These are phyloP conservation scores for Debaryomyces udenii DNA, from an alignment of 1,139 yeast species.

Conservation along the genomic window DNA sequence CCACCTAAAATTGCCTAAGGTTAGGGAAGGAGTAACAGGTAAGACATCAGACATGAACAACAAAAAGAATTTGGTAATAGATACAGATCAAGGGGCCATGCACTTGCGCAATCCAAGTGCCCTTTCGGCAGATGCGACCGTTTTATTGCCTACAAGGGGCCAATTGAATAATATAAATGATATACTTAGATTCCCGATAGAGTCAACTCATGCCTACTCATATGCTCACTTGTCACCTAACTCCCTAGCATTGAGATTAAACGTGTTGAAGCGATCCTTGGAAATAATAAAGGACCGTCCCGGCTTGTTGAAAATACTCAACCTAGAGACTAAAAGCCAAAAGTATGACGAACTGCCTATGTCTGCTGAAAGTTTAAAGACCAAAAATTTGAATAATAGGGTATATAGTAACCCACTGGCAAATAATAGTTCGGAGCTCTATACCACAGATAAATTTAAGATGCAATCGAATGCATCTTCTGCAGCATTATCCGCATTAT, in stretches of 20 bases:
- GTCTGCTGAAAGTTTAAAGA: not conserved
- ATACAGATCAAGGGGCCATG: not conserved
- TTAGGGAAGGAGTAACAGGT: not conserved
- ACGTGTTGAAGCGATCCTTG: constrained; percentile 73
- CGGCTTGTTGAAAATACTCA: constrained; percentile 42
- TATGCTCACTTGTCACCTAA: constrained; percentile 83
- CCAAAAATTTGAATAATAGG: not conserved
- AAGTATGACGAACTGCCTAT: not conserved
- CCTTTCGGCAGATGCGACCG: constrained; percentile 3
- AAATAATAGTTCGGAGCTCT: constrained; percentile 29
- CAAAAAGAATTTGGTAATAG: constrained; percentile 3
- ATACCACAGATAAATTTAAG: constrained; percentile 16
- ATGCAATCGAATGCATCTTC: constrained; percentile 58
- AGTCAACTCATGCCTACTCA: constrained; percentile 82
- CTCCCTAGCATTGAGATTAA: constrained; percentile 73
- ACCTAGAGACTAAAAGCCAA: constrained; percentile 7
- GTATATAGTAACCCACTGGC: constrained; percentile 12
- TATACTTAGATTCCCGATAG: constrained; percentile 62
- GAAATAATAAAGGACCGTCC: constrained; percentile 72
- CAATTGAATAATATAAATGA: constrained; percentile 18
- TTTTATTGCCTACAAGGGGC: constrained; percentile 4
- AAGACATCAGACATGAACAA: not conserved
- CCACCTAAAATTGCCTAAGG: not conserved
- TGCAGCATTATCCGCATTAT: constrained; percentile 64
- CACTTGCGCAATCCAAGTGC: constrained; percentile 3